Conservation (phyloP, 352 stramenopile genomes). For the Phytopythium montanum region DNA sequence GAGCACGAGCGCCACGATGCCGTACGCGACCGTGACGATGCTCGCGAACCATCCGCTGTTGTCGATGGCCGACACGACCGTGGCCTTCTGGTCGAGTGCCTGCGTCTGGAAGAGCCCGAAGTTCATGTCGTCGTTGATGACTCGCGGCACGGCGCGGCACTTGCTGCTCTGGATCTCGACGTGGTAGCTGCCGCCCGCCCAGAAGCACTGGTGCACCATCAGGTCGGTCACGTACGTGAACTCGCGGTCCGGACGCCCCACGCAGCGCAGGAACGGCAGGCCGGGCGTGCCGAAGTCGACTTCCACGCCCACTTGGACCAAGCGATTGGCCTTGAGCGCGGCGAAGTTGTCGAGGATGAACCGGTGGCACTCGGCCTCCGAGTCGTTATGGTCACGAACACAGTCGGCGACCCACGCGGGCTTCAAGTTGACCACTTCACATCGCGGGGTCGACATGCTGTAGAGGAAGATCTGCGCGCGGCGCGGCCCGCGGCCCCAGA, state of each 20-base stretch:
- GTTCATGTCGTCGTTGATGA: conserved; percentile 38
- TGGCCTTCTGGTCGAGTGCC: conserved; percentile 28
- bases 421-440: conserved; percentile 35
- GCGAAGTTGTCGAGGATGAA: conserved; percentile 56
- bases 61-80: conserved; percentile 41
- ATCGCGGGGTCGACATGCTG: conserved; percentile 44
- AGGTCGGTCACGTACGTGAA: conserved; percentile 63
- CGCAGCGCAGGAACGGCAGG: conserved; percentile 46
- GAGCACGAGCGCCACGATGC: conserved; percentile 41
- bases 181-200: conserved; percentile 41
- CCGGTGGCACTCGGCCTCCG: conserved; percentile 24
- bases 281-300: conserved; percentile 39
- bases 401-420: conserved; percentile 38
- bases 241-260: conserved; percentile 22
- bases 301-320: conserved; percentile 33
- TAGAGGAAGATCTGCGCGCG: conserved; percentile 36
- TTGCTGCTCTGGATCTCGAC: conserved; percentile 54
- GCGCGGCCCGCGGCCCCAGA: conserved; percentile 34
- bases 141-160: conserved; percentile 33
- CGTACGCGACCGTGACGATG: conserved; percentile 35
- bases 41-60: conserved; percentile 34
- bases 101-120: conserved; percentile 47
- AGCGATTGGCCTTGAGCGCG: conserved; percentile 18
- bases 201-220: conserved; percentile 54
- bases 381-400: conserved; percentile 19